Percentiles rank a stretch among this genome's conserved stretches.
Evolutionary conservation across 2,329 filamentous ascomycete genomes (phyloP).

Genomic region (Amauroascus niger): DNA sequence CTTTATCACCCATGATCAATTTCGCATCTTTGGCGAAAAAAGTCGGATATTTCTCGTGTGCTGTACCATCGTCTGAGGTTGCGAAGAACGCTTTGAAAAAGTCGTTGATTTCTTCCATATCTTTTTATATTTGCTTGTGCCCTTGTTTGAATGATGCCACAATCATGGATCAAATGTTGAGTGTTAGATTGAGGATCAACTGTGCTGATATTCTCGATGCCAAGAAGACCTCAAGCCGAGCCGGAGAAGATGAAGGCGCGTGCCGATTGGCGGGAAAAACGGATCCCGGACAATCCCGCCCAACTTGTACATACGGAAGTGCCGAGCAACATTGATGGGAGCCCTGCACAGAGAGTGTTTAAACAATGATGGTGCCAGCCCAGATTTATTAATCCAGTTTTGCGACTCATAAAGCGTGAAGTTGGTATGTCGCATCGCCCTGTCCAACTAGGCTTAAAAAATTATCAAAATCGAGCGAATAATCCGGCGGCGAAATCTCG

Average conservation of each 20-base stretch:
- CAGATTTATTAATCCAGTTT: background rate
- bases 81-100: constrained; percentile 23
- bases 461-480: constrained; percentile 11
- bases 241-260: background rate
- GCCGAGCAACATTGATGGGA: too few species aligned
- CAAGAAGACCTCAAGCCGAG: background rate
- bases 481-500: constrained; percentile 12
- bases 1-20: constrained; percentile 45
- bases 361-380: too few species aligned
- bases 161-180: background rate
- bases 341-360: too few species aligned
- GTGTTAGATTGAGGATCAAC: too few species aligned
- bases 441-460: constrained; percentile 7
- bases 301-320: too few species aligned
- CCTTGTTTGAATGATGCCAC: background rate
- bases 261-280: background rate
- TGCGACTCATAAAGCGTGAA: background rate
- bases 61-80: constrained; percentile 31
- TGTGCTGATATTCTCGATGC: too few species aligned
- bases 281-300: background rate
- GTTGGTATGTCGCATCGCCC: background rate
- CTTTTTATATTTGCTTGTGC: background rate
- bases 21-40: constrained; percentile 42
- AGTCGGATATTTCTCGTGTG: constrained; percentile 42
- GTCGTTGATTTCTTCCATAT: background rate